Evolutionary conservation across 78 protist species (phyloP).

Genomic region (Dictyostelium discoideum): DNA sequence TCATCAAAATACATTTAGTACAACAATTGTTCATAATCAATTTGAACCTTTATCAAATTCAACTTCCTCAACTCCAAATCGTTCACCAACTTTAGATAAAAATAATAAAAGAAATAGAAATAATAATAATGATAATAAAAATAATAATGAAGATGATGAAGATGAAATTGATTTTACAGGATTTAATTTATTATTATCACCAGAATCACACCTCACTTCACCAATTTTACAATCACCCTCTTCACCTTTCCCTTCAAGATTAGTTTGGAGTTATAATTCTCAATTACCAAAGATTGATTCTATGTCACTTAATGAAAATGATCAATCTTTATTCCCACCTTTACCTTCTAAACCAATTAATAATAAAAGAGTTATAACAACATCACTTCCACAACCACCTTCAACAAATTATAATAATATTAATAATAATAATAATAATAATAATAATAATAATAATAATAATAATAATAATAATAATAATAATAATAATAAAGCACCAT

Average conservation of each 20-base stretch:
- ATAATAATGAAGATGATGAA: neutral
- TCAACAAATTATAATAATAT: neutral
- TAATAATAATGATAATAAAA: neutral
- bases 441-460: neutral
- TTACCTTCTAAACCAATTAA: neutral
- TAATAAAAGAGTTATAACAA: neutral
- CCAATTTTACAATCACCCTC: neutral
- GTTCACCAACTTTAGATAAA: neutral
- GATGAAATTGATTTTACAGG: neutral
- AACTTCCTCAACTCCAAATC: neutral
- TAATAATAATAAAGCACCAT: neutral
- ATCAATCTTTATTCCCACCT: neutral
- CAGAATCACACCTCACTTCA: neutral
- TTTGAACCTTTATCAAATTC: slow-evolving; percentile 10
- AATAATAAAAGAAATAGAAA: neutral
- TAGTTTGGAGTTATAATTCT: slow-evolving; percentile 6
- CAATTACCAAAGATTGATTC: neutral
- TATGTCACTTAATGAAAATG: neutral
- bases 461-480: neutral
- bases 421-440: neutral
- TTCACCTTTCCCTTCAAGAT: neutral
- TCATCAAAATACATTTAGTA: neutral
- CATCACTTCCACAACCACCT: neutral
- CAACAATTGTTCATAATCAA: neutral
- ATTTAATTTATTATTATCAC: neutral